Evolutionary conservation across 2,329 filamentous ascomycete genomes (phyloP).

Genomic region (Colletotrichum melonis): DNA sequence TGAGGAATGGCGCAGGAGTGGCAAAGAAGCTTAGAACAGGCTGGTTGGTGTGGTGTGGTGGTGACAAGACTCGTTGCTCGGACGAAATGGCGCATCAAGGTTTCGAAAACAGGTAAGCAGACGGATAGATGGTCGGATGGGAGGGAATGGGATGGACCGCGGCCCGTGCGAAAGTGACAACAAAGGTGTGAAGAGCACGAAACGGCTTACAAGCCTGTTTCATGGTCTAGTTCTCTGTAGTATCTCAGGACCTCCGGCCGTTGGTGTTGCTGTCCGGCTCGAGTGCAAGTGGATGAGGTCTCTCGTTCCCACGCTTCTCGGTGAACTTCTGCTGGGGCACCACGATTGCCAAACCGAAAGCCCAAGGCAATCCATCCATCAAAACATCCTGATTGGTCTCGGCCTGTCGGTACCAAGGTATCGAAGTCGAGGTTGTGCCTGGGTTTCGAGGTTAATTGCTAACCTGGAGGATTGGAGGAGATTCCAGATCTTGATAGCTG

Average conservation of each 20-base stretch:
- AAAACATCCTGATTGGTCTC: too few relatives aligned
- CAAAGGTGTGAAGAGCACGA: conserved; percentile 22
- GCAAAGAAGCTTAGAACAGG: not conserved
- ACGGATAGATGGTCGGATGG: conserved; percentile 10
- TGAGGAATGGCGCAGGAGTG: not conserved
- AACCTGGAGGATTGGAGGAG: not conserved
- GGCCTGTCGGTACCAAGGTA: not conserved
- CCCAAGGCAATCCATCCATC: too few relatives aligned
- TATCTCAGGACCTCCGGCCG: conserved; percentile 3
- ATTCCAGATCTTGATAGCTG: not conserved
- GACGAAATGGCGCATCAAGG: conserved; percentile 22
- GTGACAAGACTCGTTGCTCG: conserved; percentile 20
- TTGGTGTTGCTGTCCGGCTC: not conserved
- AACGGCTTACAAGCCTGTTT: conserved; percentile 12
- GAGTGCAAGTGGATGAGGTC: not conserved
- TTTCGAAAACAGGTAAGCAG: conserved; percentile 23
- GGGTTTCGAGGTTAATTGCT: not conserved
- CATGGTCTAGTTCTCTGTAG: conserved; percentile 4
- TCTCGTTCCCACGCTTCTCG: not conserved
- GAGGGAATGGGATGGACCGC: conserved; percentile 22
- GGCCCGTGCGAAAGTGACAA: conserved; percentile 32
- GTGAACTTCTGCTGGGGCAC: not conserved
- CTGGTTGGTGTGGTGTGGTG: not conserved
- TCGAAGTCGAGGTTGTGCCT: not conserved
- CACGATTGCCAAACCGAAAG: not conserved